A percentile compares a stretch with the other conserved stretches of the same genome.
These are phyloP conservation scores for Astragalus glycyphyllos DNA, from an alignment of 306 rosid species.

Conservation along the genomic window DNA sequence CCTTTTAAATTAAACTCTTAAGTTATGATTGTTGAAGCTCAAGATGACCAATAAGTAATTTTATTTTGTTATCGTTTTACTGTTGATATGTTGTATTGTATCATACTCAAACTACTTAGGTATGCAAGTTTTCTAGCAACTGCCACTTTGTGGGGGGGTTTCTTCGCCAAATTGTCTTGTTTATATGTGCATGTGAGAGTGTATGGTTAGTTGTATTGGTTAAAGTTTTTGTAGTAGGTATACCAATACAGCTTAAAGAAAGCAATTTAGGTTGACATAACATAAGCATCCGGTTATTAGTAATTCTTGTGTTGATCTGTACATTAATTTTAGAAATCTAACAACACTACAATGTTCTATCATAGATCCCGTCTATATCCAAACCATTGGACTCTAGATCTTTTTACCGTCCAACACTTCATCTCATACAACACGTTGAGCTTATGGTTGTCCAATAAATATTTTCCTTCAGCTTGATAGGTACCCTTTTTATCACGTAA, in stretches of 20 bases:
- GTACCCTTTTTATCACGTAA: too few relatives aligned
- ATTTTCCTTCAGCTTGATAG: too few relatives aligned
- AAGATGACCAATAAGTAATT: neutral
- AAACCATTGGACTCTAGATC: too few relatives aligned
- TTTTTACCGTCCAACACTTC: too few relatives aligned
- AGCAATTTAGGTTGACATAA: conserved; percentile 18
- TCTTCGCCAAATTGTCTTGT: neutral
- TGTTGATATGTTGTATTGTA: neutral
- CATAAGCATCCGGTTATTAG: neutral
- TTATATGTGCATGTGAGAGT: neutral
- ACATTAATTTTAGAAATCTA: conserved; percentile 2
- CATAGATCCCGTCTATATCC: too few relatives aligned
- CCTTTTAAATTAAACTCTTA: conserved; percentile 27
- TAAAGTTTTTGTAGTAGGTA: conserved; percentile 4
- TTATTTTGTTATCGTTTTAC: conserved; percentile 17
- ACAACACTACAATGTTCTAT: too few relatives aligned
- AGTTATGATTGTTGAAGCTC: conserved; percentile 17
- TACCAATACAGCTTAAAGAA: conserved; percentile 10
- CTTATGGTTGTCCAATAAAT: too few relatives aligned
- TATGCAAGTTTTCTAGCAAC: neutral
- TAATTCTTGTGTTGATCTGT: conserved; percentile 13
- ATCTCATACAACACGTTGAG: too few relatives aligned
- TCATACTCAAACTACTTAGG: neutral
- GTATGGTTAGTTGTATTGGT: neutral
- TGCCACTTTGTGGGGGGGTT: conserved; percentile 6